A percentile compares a stretch with the other conserved stretches of the same genome.
These are phyloP conservation scores for Pyrus communis DNA, from an alignment of 306 rosid species.

Conservation along the genomic window DNA sequence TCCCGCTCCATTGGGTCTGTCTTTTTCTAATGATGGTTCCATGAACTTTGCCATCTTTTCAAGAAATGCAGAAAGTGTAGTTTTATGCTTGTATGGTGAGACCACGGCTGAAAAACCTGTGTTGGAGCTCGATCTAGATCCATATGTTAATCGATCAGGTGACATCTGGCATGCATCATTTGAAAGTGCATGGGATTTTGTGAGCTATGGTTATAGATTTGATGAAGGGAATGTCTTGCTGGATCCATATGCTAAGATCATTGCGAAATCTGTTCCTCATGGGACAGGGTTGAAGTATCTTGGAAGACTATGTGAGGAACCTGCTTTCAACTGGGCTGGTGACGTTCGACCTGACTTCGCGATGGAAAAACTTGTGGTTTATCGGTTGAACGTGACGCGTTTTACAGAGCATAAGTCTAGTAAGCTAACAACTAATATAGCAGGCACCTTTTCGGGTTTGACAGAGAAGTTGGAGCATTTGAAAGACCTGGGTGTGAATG, in stretches of 20 bases:
- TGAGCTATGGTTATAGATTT: slow-evolving; percentile 68
- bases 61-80: slow-evolving; percentile 58
- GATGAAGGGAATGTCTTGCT: slow-evolving; percentile 31
- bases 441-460: slow-evolving; percentile 86
- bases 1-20: slow-evolving; percentile 65
- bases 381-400: slow-evolving; percentile 60
- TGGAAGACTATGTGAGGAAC: slow-evolving; percentile 53
- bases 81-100: slow-evolving; percentile 69
- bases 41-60: slow-evolving; percentile 69
- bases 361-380: slow-evolving; percentile 54
- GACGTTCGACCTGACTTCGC: slow-evolving; percentile 41
- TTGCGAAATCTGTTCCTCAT: slow-evolving; percentile 31
- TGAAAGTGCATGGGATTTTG: slow-evolving; percentile 41
- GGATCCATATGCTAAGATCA: slow-evolving; percentile 79
- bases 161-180: slow-evolving; percentile 81
- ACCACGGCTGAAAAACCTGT: slow-evolving; percentile 47
- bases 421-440: slow-evolving; percentile 45
- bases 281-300: slow-evolving; percentile 36
- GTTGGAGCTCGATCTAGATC: slow-evolving; percentile 87
- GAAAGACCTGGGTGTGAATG: slow-evolving; percentile 66
- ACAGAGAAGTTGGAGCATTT: slow-evolving; percentile 65
- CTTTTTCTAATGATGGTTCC: slow-evolving; percentile 52
- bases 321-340: slow-evolving; percentile 69
- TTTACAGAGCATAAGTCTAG: slow-evolving; percentile 64
- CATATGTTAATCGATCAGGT: slow-evolving; percentile 75